Percentiles rank a stretch among this genome's conserved stretches.
phyloP scores from a whole-genome alignment of 805 yeast species.

The Saturnispora zaruensis region DNA sequence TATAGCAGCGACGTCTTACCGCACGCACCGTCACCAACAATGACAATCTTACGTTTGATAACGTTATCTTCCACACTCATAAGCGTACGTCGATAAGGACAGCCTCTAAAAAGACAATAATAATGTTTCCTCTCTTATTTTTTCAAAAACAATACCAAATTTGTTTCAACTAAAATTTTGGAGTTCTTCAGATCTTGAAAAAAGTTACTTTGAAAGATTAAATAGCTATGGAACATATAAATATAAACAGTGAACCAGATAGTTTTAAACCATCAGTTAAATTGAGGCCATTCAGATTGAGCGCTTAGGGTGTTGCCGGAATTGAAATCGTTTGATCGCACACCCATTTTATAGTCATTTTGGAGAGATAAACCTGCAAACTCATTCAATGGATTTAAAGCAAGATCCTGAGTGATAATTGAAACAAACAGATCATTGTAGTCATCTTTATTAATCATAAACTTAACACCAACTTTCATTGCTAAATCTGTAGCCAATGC shows the following conservation, averaged over 20 bases:
- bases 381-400: not conserved
- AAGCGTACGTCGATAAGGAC: not conserved
- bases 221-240: not conserved
- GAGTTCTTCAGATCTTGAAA: not conserved
- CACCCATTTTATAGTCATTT: not conserved
- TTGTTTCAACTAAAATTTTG: not conserved
- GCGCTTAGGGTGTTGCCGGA: not conserved
- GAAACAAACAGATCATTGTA: conserved; percentile 33
- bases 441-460: conserved; percentile 39
- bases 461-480: conserved; percentile 26
- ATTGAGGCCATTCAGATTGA: not conserved
- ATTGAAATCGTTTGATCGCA: not conserved
- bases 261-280: not conserved
- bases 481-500: conserved; percentile 28
- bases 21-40: conserved; percentile 93
- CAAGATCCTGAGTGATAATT: not conserved
- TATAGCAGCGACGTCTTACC: conserved; percentile 88
- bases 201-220: not conserved
- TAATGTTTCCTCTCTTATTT: not conserved
- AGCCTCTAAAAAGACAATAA: not conserved
- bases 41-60: conserved; percentile 68
- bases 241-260: not conserved
- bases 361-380: not conserved
- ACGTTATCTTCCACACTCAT: conserved; percentile 20
- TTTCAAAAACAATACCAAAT: not conserved